A percentile compares a stretch with the other conserved stretches of the same genome.
Conservation (phyloP, 257 asterid species). For the Nicotiana undulata region DNA sequence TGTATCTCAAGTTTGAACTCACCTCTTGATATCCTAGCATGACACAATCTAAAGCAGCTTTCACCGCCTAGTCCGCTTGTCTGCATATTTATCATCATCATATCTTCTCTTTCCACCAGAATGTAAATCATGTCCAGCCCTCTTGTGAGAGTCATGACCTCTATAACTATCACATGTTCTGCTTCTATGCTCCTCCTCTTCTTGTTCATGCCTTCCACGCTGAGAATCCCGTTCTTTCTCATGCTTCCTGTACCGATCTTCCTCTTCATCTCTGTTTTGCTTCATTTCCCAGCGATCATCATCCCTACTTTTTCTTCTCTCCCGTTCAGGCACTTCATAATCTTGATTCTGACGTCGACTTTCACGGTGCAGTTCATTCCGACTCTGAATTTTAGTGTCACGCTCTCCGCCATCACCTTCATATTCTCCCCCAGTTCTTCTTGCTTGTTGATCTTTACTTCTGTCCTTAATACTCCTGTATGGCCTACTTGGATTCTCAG, state of each 20-base stretch:
- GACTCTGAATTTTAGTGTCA: constrained; percentile 4
- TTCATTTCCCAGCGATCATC: constrained; percentile 37
- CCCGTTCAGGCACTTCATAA: constrained; percentile 28
- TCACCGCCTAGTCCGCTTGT: constrained; percentile 38
- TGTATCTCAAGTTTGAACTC: not conserved
- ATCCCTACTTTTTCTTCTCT: constrained; percentile 36
- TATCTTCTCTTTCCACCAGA: constrained; percentile 40
- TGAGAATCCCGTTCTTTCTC: constrained; percentile 35
- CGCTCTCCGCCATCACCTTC: constrained; percentile 16
- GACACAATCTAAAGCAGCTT: not conserved
- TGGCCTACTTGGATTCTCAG: constrained; percentile 18
- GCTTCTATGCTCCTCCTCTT: constrained; percentile 31
- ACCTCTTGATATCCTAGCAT: not conserved
- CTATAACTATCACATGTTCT: constrained; percentile 40
- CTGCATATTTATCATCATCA: constrained; percentile 50
- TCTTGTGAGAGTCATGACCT: constrained; percentile 39
- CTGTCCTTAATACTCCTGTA: constrained; percentile 16
- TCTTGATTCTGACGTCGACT: constrained; percentile 25
- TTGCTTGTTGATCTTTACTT: constrained; percentile 17
- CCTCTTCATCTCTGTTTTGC: constrained; percentile 51
- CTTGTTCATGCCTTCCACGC: constrained; percentile 15
- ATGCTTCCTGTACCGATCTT: constrained; percentile 22
- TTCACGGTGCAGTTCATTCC: constrained; percentile 24
- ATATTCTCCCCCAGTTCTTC: constrained; percentile 14
- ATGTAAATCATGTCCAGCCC: constrained; percentile 39